These are phyloP conservation scores for Amesomyces nigricolor DNA, from an alignment of 2,329 filamentous ascomycete genomes.

Conservation along the genomic window DNA sequence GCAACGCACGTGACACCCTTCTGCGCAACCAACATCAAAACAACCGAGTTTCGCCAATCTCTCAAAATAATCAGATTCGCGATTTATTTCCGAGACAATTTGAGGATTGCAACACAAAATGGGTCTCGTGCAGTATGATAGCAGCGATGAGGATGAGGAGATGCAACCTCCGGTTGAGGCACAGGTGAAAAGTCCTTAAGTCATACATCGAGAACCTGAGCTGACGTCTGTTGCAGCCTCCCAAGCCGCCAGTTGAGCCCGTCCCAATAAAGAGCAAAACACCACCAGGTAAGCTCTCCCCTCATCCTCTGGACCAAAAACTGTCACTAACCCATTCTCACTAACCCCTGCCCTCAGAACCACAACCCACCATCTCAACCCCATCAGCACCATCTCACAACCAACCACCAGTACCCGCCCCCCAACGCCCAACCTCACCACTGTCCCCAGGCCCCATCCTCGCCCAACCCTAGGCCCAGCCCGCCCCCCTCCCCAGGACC, in stretches of 20 bases:
- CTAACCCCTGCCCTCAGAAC: neutral
- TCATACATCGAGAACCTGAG: neutral
- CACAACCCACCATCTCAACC: neutral
- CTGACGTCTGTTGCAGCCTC: constrained; percentile 1
- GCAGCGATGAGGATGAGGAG: constrained; percentile 47
- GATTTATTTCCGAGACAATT: neutral
- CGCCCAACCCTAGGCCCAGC: constrained; percentile 37
- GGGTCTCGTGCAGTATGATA: constrained; percentile 46
- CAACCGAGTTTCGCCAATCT: neutral
- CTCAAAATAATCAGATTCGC: neutral
- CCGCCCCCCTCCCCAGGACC: constrained; percentile 27
- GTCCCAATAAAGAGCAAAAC: neutral
- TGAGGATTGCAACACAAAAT: neutral
- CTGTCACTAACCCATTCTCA: neutral
- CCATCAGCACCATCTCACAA: neutral
- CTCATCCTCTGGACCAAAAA: neutral
- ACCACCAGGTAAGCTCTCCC: neutral
- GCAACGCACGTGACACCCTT: constrained; percentile 26
- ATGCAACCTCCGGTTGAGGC: constrained; percentile 9
- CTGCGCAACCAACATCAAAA: constrained; percentile 13
- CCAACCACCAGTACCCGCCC: neutral
- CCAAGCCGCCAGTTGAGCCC: neutral
- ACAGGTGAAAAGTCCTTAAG: neutral
- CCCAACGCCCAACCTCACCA: neutral
- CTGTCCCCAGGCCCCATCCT: constrained; percentile 11